phyloP scores from a whole-genome alignment of 495 filamentous ascomycete species.

The Hypoxylon rickii region DNA sequence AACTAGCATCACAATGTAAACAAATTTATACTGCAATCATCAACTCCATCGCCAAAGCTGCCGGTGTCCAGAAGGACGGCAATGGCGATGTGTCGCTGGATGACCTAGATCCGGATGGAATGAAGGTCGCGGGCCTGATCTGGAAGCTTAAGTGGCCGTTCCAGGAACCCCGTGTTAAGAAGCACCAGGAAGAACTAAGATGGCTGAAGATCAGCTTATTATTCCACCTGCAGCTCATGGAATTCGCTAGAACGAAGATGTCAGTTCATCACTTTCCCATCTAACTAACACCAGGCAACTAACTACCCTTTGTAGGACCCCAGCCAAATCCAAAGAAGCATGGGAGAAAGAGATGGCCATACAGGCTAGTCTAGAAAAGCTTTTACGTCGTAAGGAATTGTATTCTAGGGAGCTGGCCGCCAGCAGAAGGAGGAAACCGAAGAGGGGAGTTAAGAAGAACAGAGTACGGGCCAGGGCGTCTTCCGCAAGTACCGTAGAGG shows the following conservation, averaged over 20 bases:
- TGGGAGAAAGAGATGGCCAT: slow-evolving; percentile 11
- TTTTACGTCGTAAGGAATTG: not conserved
- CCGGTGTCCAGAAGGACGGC: slow-evolving; percentile 2
- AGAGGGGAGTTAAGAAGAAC: not conserved
- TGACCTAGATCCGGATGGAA: slow-evolving; percentile 4
- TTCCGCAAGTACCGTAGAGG: not conserved
- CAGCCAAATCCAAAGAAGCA: not conserved
- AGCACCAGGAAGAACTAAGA: slow-evolving; percentile 16
- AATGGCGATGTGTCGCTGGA: slow-evolving; percentile 8
- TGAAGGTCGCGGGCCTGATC: slow-evolving; percentile 1
- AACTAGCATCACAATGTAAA: slow-evolving; percentile 26
- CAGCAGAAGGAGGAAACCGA: not conserved
- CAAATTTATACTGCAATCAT: slow-evolving; percentile 27
- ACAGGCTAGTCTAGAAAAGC: slow-evolving; percentile 11
- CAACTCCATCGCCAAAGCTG: slow-evolving; percentile 21
- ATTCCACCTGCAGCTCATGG: slow-evolving; percentile 17
- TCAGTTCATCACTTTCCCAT: not conserved
- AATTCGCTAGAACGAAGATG: slow-evolving; percentile 19
- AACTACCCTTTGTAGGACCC: not conserved
- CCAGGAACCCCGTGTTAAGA: slow-evolving; percentile 19
- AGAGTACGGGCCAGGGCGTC: not conserved
- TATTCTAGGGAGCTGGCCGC: not conserved
- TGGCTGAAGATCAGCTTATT: slow-evolving; percentile 25
- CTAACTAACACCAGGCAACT: not conserved
- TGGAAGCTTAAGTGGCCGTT: slow-evolving; percentile 24